Base-by-base conservation (phyloP, 371 early-diverging fungal genomes). In the Haplosporangium sp. region DNA sequence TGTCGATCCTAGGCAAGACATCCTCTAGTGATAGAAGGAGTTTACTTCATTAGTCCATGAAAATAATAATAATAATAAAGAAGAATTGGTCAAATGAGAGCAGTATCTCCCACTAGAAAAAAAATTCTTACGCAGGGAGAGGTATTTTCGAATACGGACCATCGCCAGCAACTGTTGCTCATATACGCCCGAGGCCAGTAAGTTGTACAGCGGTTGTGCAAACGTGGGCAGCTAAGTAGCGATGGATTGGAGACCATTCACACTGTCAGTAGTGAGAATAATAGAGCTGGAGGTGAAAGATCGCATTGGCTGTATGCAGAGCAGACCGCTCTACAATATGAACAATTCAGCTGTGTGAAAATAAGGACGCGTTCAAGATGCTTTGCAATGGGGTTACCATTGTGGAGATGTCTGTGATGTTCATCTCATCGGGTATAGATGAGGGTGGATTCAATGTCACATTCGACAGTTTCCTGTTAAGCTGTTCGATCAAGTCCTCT, bases 121-220 rank as follows among this genome's bases (percentile, higher is more conserved):
- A n/a, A 37, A 7, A 45, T 20, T 64, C 77, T 67, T 59, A 76
- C 76, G 76, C 16, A 76, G 70, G 3, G 76, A 76, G 23, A 76
- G 18, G 45, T 76, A 76, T 56, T 76, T 76, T 63, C 77, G 77
- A 56, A 76, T 76, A 2, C 77, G 77, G 36, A 76, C 77, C 77
- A 76, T 76, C 6, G 71, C 77, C 48, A 76, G 53, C 51, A 71
- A 48, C 36, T 76, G 77, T 21, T 76, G 77, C 41, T 70, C 67
- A 46, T 67, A 63, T 8, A 67, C 67, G 9, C 77, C 77, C 6
- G 77, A 76, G 38, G 77, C 77, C 29, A 76, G 48, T 14, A 76
- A 54, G 50, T 76, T 76, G 55, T 70, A 70, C 13, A 76, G 67
- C 0, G 77, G 77, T 63, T 76, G 71, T 12, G 77, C 77, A 59